phyloP scores from a whole-genome alignment of 305 asterid genomes.

The Rubia peregrina region DNA sequence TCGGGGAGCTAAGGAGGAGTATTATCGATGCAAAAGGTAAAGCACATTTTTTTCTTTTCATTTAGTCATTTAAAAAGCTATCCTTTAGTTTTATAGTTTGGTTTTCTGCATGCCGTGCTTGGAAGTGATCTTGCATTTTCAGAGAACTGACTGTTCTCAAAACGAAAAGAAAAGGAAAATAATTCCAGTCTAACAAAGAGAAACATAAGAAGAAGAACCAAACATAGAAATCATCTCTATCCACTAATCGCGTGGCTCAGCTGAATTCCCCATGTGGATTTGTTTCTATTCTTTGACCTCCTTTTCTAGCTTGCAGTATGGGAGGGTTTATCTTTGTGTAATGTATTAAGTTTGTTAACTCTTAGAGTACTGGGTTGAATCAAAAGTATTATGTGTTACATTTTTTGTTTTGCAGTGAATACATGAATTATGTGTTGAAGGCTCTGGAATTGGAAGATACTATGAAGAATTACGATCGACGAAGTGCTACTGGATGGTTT shows the following conservation, averaged over 20 bases:
- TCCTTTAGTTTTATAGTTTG: background rate
- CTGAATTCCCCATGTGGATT: background rate
- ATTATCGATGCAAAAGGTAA: conserved; percentile 90
- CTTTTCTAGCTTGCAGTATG: background rate
- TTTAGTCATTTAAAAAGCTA: conserved; percentile 5
- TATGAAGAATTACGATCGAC: conserved; percentile 82
- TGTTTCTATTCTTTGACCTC: background rate
- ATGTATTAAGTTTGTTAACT: background rate
- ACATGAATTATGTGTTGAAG: conserved; percentile 77
- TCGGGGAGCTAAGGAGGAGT: conserved; percentile 90
- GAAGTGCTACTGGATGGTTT: conserved; percentile 84
- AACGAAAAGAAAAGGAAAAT: background rate
- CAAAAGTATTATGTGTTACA: conserved; percentile 9
- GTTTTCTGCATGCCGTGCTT: background rate
- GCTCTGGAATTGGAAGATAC: conserved; percentile 97
- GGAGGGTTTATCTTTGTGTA: background rate
- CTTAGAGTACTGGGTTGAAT: background rate
- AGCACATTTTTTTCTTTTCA: background rate
- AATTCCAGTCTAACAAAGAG: background rate
- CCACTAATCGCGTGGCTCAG: background rate
- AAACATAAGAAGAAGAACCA: background rate
- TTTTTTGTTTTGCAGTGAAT: conserved; percentile 61
- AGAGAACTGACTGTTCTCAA: background rate
- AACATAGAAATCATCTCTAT: background rate
- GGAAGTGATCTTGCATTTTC: background rate